A percentile compares a stretch with the other conserved stretches of the same genome.
Conservation (phyloP, 1,139 yeast species). For the Pneumocystis jirovecii region DNA sequence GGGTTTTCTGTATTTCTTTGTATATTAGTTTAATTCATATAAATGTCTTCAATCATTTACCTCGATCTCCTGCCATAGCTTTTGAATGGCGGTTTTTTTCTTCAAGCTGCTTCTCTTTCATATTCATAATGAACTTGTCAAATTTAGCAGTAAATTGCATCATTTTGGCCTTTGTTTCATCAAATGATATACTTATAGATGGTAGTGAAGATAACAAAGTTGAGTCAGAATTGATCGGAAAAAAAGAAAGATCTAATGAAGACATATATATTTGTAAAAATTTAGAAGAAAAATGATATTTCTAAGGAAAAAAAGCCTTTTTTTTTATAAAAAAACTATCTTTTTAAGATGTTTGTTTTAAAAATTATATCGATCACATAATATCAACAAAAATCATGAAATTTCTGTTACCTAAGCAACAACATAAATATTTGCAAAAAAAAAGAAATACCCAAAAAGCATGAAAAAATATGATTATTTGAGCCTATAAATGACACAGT, state of each 20-base stretch:
- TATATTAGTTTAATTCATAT: neutral
- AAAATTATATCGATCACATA: neutral
- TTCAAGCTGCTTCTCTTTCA: slow-evolving; percentile 4
- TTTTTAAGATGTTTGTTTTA: neutral
- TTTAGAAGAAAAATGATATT: neutral
- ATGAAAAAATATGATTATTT: neutral
- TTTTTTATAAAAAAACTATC: neutral
- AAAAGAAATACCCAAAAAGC: neutral
- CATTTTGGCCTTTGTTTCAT: slow-evolving; percentile 6
- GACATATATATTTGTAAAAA: neutral
- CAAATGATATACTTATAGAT: neutral
- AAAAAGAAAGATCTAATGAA: neutral
- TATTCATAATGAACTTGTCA: slow-evolving; percentile 8
- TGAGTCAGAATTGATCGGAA: neutral
- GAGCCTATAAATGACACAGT: neutral
- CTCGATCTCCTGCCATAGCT: slow-evolving; percentile 9
- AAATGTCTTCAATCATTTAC: neutral
- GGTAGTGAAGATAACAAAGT: neutral
- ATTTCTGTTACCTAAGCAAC: neutral
- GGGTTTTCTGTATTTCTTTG: neutral
- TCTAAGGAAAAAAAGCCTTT: neutral
- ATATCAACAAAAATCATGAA: neutral
- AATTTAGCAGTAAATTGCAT: slow-evolving; percentile 8
- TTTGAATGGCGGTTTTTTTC: slow-evolving; percentile 5
- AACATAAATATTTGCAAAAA: neutral